Evolutionary conservation across 2,329 filamentous ascomycete species (phyloP).

Genomic region (Mycogone perniciosa): DNA sequence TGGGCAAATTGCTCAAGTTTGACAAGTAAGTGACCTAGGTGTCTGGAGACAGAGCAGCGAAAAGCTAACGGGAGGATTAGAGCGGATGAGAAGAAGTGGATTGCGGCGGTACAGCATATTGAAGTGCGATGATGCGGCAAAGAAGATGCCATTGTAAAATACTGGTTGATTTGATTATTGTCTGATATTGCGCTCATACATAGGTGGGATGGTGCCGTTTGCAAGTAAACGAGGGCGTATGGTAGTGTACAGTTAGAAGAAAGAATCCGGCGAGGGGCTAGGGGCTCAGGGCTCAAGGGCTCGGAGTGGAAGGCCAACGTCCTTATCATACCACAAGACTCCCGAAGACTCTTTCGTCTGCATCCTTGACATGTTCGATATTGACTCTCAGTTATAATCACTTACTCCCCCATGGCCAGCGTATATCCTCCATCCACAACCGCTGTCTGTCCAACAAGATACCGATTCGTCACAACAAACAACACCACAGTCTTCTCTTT

Average conservation of each 20-base stretch:
- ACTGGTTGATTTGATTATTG: neutral
- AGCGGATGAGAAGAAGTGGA: constrained; percentile 23
- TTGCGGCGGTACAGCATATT: constrained; percentile 20
- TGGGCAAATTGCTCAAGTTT: constrained; percentile 70
- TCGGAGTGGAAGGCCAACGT: no score
- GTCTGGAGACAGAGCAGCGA: neutral
- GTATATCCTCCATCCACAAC: constrained; percentile 41
- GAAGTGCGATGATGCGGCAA: constrained; percentile 11
- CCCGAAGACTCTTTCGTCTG: no score
- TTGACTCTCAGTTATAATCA: neutral
- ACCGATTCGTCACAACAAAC: constrained; percentile 41
- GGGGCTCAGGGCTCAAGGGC: no score
- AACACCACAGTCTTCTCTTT: constrained; percentile 53
- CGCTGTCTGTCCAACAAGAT: constrained; percentile 37
- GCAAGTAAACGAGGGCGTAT: no score
- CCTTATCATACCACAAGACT: no score
- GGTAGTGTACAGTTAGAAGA: neutral
- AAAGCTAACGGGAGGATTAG: constrained; percentile 9
- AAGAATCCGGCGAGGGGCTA: neutral
- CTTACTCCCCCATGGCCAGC: constrained; percentile 30
- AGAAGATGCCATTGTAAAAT: neutral
- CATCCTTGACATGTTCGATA: neutral
- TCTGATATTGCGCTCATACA: no score
- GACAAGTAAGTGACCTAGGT: constrained; percentile 53
- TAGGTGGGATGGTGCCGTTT: no score